A percentile compares a stretch with the other conserved stretches of the same genome.
phyloP scores from a whole-genome alignment of 306 rosid species.

The Glycyrrhiza uralensis region DNA sequence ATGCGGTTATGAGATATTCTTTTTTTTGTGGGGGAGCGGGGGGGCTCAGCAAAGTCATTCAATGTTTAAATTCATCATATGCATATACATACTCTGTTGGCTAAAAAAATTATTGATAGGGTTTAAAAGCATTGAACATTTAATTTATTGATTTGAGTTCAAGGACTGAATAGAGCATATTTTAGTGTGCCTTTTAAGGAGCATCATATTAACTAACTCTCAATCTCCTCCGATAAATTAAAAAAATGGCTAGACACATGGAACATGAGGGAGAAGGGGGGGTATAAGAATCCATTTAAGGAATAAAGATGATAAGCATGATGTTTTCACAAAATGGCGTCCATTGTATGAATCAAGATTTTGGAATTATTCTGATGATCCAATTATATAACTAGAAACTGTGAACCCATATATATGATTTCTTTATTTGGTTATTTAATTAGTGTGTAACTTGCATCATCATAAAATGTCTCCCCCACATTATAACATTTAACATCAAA shows the following conservation, averaged over 20 bases:
- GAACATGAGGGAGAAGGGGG: neutral
- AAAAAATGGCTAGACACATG: neutral
- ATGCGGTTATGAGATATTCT: neutral
- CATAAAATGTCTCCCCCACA: neutral
- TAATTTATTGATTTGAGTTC: too few species aligned
- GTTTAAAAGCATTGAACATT: too few species aligned
- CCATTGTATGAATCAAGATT: neutral
- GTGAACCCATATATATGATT: neutral
- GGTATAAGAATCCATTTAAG: neutral
- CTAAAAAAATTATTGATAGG: neutral
- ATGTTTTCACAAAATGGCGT: neutral
- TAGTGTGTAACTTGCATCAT: neutral
- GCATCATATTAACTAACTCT: neutral
- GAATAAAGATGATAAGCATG: neutral
- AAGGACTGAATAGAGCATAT: too few species aligned
- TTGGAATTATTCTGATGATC: neutral
- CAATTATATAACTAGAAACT: neutral
- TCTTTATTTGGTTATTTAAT: neutral
- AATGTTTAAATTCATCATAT: neutral
- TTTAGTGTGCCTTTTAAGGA: too few species aligned
- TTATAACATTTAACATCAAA: neutral
- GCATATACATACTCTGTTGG: neutral
- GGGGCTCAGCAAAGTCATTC: neutral
- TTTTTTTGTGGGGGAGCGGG: neutral
- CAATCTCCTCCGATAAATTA: neutral